Percentiles rank a stretch among this genome's conserved stretches.
Evolutionary conservation across 2,329 filamentous ascomycete species (phyloP).

Genomic region (Aspergillus neoniger): DNA sequence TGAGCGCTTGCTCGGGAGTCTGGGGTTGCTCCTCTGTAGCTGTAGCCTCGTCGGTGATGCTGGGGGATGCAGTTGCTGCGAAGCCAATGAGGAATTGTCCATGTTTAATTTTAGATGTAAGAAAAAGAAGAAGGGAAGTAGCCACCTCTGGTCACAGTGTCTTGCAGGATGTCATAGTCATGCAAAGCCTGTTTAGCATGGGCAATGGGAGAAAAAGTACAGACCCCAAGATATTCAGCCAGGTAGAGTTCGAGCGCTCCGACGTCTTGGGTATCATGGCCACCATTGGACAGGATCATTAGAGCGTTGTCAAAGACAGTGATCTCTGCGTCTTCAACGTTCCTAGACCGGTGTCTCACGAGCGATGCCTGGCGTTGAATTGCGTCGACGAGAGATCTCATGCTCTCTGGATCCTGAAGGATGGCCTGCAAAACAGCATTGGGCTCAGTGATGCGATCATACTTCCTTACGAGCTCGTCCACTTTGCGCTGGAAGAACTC

Average conservation of each 20-base stretch:
- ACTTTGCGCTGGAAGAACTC: slow-evolving; percentile 15
- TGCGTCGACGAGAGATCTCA: slow-evolving; percentile 32
- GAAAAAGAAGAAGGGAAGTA: neutral
- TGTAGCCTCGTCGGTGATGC: neutral
- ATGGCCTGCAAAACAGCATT: slow-evolving; percentile 33
- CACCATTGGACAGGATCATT: slow-evolving; percentile 36
- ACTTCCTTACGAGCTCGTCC: slow-evolving; percentile 31
- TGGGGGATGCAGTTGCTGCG: neutral
- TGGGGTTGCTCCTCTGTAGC: neutral
- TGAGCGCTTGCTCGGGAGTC: neutral
- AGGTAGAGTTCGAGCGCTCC: slow-evolving; percentile 43
- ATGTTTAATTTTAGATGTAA: no score
- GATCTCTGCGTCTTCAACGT: slow-evolving; percentile 38
- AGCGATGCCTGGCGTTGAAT: slow-evolving; percentile 38
- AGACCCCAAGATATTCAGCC: slow-evolving; percentile 41
- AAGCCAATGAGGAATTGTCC: neutral
- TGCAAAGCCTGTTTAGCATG: slow-evolving; percentile 29
- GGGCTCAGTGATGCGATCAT: slow-evolving; percentile 27
- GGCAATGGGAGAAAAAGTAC: slow-evolving; percentile 17
- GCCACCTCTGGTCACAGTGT: slow-evolving; percentile 28
- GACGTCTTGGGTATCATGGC: slow-evolving; percentile 30
- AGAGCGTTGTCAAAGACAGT: slow-evolving; percentile 46
- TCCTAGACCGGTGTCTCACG: slow-evolving; percentile 38
- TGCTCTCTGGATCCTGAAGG: slow-evolving; percentile 26
- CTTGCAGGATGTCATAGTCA: slow-evolving; percentile 31